Evolutionary conservation across 2,329 filamentous ascomycete genomes (phyloP).

Genomic region (Gliomastix tumulicola): DNA sequence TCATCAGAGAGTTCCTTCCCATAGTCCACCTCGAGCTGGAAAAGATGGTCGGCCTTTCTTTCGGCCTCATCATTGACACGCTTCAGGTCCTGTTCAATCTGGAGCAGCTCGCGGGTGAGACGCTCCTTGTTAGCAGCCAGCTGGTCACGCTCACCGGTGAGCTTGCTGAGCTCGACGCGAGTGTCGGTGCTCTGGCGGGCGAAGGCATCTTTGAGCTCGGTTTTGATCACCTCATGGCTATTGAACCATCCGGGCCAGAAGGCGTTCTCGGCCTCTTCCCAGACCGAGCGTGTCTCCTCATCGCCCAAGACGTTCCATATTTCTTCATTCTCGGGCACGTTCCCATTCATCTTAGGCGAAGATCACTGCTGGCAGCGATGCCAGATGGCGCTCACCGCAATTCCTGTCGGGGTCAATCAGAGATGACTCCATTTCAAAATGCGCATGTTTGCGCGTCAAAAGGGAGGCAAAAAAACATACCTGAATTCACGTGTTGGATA

Average conservation of each 20-base stretch:
- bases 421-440: too few species aligned
- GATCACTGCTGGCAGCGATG: too few species aligned
- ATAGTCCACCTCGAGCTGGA: slow-evolving; percentile 21
- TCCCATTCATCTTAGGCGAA: too few species aligned
- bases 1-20: slow-evolving; percentile 16
- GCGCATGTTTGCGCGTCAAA: too few species aligned
- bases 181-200: slow-evolving; percentile 14
- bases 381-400: too few species aligned
- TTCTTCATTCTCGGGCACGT: slow-evolving; percentile 10
- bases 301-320: slow-evolving; percentile 19
- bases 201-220: slow-evolving; percentile 12
- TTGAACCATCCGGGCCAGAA: slow-evolving; percentile 22
- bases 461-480: too few species aligned
- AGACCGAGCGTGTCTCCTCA: slow-evolving; percentile 22
- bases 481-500: too few species aligned
- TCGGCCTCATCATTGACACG: slow-evolving; percentile 18
- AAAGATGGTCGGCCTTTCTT: slow-evolving; percentile 23
- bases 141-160: slow-evolving; percentile 17
- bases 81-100: slow-evolving; percentile 29
- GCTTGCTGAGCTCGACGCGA: slow-evolving; percentile 17
- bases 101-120: slow-evolving; percentile 20
- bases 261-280: slow-evolving; percentile 25
- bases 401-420: too few species aligned
- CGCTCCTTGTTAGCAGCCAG: slow-evolving; percentile 17
- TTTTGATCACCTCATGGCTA: slow-evolving; percentile 13